Percentiles rank a stretch among this genome's conserved stretches.
These are phyloP conservation scores for Blastomyces silverae DNA, from an alignment of 2,329 filamentous ascomycete species.

Conservation along the genomic window DNA sequence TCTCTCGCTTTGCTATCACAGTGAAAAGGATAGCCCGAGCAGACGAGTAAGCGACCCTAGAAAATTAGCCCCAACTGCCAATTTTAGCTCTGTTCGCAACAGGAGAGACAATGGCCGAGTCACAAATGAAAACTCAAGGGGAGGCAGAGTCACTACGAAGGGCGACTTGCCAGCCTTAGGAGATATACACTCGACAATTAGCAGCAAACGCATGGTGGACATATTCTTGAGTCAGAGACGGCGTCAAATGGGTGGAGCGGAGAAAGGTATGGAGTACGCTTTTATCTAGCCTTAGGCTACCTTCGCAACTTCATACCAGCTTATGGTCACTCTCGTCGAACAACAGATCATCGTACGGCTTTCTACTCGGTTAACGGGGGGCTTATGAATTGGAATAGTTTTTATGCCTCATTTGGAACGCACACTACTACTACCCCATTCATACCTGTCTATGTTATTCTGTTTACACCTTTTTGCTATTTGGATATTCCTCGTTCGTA, in stretches of 20 bases:
- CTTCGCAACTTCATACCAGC: background rate
- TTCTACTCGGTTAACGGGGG: background rate
- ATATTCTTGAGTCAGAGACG: slow-evolving; percentile 22
- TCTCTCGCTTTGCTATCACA: slow-evolving; percentile 12
- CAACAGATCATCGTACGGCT: no score
- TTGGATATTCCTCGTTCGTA: background rate
- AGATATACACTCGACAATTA: slow-evolving; percentile 21
- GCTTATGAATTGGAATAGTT: background rate
- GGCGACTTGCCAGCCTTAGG: slow-evolving; percentile 16
- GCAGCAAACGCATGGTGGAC: slow-evolving; percentile 24
- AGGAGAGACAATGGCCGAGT: slow-evolving; percentile 13
- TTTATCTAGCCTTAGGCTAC: slow-evolving; percentile 18
- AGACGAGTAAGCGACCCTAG: slow-evolving; percentile 12
- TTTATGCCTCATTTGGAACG: background rate
- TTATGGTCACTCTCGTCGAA: background rate
- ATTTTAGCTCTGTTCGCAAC: slow-evolving; percentile 16
- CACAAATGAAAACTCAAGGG: slow-evolving; percentile 21
- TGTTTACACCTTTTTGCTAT: no score
- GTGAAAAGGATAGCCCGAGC: slow-evolving; percentile 11
- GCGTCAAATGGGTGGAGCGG: slow-evolving; percentile 18
- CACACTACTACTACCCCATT: background rate
- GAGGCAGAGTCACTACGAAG: background rate
- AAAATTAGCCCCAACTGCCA: slow-evolving; percentile 13
- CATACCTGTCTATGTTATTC: slow-evolving; percentile 3
- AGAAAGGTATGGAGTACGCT: slow-evolving; percentile 19